phyloP scores from a whole-genome alignment of 495 filamentous ascomycete species.

The Lasiosphaeria hispida region DNA sequence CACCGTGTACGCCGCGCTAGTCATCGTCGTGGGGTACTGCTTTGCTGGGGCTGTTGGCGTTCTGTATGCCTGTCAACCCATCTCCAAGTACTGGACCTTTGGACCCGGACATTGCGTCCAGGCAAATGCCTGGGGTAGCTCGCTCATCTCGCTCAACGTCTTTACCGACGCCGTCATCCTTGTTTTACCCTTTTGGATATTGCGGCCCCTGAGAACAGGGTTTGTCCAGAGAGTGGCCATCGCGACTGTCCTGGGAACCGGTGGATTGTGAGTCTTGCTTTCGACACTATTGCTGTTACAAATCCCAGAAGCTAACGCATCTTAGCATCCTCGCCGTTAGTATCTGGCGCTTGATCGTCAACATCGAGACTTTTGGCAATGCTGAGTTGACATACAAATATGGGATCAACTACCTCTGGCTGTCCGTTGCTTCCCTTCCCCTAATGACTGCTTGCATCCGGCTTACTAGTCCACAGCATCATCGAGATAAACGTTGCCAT shows the following conservation, averaged over 20 bases:
- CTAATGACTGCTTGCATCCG: not conserved
- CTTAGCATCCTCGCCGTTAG: constrained; percentile 24
- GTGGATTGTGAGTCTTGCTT: constrained; percentile 20
- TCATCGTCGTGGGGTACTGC: constrained; percentile 15
- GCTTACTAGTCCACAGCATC: constrained; percentile 3
- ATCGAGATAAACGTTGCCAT: constrained; percentile 26
- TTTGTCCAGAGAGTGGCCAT: constrained; percentile 18
- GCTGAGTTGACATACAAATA: constrained; percentile 12
- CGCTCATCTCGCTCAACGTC: constrained; percentile 17
- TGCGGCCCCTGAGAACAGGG: constrained; percentile 12
- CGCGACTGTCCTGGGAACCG: constrained; percentile 20
- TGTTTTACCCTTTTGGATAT: constrained; percentile 16
- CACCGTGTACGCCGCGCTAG: constrained; percentile 16
- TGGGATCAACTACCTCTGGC: constrained; percentile 23
- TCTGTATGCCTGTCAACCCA: constrained; percentile 22
- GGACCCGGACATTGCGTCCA: constrained; percentile 7
- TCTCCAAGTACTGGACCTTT: constrained; percentile 16
- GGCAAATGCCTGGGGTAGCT: constrained; percentile 8
- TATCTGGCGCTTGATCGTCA: constrained; percentile 16
- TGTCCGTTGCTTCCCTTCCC: constrained; percentile 8
- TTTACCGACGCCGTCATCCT: constrained; percentile 18
- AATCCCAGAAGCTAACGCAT: not conserved
- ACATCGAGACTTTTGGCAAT: not conserved
- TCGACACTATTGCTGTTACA: too few species aligned
- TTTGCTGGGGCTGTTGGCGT: constrained; percentile 11